Evolutionary conservation across 164 flowering plant genomes (phyloP).

Genomic region (Platanus orientalis): DNA sequence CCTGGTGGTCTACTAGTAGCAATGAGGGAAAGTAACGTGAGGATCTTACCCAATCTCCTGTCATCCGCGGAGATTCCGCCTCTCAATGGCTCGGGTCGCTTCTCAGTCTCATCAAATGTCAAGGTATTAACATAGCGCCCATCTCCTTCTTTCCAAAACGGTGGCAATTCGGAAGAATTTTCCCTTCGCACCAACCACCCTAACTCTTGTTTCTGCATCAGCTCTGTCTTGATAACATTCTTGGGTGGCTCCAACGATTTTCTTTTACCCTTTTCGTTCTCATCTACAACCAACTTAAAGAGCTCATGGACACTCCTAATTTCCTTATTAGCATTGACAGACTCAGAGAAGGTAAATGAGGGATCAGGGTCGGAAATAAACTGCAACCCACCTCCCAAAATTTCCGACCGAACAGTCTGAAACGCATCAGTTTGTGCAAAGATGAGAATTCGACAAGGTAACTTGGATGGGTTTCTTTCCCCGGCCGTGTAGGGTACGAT

Average conservation of each 20-base stretch:
- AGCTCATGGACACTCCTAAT: constrained; percentile 54
- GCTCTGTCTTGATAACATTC: constrained; percentile 47
- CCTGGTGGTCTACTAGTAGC: constrained; percentile 49
- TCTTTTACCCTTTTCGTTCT: constrained; percentile 24
- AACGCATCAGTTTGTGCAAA: constrained; percentile 44
- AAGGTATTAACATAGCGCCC: constrained; percentile 65
- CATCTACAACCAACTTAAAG: constrained; percentile 49
- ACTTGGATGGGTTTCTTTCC: constrained; percentile 17
- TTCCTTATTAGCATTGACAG: constrained; percentile 30
- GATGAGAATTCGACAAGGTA: constrained; percentile 70
- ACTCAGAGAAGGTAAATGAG: constrained; percentile 53
- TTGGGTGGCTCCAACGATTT: constrained; percentile 57
- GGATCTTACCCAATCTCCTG: constrained; percentile 95
- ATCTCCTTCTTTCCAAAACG: constrained; percentile 80
- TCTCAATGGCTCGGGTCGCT: constrained; percentile 64
- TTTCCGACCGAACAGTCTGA: constrained; percentile 22
- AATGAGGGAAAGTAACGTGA: constrained; percentile 78
- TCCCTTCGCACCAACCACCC: constrained; percentile 83
- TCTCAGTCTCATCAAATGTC: constrained; percentile 47
- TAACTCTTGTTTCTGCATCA: constrained; percentile 70
- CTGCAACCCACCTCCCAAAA: constrained; percentile 40
- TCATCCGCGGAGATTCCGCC: constrained; percentile 97
- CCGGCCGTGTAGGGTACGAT: constrained; percentile 54
- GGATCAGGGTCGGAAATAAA: constrained; percentile 34
- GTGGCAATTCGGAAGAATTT: constrained; percentile 68